Percentiles rank a stretch among this genome's conserved stretches.
Evolutionary conservation across 352 stramenopile species (phyloP).

Genomic region (Globisporangium polare): DNA sequence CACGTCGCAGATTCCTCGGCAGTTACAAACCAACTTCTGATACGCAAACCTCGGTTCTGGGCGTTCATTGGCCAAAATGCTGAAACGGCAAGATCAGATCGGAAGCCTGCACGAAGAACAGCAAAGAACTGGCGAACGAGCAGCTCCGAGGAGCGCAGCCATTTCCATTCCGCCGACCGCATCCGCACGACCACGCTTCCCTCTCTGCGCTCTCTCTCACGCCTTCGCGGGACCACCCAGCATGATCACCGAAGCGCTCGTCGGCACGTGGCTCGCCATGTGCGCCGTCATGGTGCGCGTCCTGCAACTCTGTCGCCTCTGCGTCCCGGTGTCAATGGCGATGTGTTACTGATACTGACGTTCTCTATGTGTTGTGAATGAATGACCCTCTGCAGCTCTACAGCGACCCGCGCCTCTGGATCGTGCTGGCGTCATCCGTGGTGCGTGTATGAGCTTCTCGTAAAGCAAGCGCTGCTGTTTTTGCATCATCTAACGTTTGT

Average conservation of each 20-base stretch:
- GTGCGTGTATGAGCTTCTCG: conserved; percentile 21
- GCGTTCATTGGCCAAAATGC: conserved; percentile 10
- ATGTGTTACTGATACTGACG: background rate
- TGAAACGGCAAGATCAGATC: background rate
- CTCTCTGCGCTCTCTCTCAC: background rate
- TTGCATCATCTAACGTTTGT: background rate
- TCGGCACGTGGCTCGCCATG: conserved; percentile 57
- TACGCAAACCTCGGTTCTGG: background rate
- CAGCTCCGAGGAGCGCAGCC: conserved; percentile 2
- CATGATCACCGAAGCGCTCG: conserved; percentile 59
- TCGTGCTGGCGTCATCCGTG: conserved; percentile 57
- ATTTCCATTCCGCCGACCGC: background rate
- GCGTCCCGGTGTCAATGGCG: background rate
- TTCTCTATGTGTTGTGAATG: background rate
- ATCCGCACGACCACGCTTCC: background rate
- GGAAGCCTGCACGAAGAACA: conserved; percentile 3
- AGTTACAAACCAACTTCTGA: background rate
- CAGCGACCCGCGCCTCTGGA: conserved; percentile 54
- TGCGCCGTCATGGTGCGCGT: conserved; percentile 51
- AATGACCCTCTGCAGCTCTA: conserved; percentile 31
- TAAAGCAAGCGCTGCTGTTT: background rate
- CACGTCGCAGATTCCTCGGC: background rate
- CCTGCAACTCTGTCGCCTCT: background rate
- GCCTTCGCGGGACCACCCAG: background rate
- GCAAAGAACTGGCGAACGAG: background rate